Evolutionary conservation across 2,329 filamentous ascomycete genomes (phyloP).

Genomic region (Cytospora leucostoma): DNA sequence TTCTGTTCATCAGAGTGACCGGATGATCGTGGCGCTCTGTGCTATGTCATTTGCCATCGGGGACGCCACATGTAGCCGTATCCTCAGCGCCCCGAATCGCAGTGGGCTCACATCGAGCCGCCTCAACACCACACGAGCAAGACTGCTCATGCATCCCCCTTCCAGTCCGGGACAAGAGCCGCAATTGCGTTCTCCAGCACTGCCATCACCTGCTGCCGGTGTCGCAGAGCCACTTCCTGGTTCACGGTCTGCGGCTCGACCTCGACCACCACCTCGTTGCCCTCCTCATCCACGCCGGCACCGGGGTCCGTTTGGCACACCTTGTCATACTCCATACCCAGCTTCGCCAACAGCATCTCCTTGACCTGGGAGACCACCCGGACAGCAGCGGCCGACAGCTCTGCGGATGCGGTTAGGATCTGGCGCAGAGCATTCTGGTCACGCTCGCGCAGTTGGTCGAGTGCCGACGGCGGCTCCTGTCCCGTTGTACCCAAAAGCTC

Average conservation of each 20-base stretch:
- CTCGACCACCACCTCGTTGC: constrained; percentile 33
- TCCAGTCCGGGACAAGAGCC: constrained; percentile 25
- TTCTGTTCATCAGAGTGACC: no score
- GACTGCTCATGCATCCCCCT: constrained; percentile 4
- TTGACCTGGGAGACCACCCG: constrained; percentile 42
- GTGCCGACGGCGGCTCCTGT: background rate
- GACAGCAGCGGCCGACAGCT: constrained; percentile 45
- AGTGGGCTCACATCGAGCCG: background rate
- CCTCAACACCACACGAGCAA: background rate
- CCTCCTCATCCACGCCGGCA: constrained; percentile 39
- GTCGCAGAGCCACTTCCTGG: constrained; percentile 51
- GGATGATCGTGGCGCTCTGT: no score
- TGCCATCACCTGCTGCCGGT: constrained; percentile 49
- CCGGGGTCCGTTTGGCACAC: constrained; percentile 48
- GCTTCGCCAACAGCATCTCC: constrained; percentile 40
- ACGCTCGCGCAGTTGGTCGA: constrained; percentile 31
- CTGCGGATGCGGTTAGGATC: constrained; percentile 40
- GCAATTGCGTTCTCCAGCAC: constrained; percentile 46
- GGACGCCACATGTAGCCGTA: background rate
- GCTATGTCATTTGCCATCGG: background rate
- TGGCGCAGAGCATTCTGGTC: constrained; percentile 30
- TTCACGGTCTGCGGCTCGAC: constrained; percentile 41
- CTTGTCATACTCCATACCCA: constrained; percentile 42
- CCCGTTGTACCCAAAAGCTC: constrained; percentile 15
- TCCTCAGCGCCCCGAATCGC: background rate